A percentile compares a stretch with the other conserved stretches of the same genome.
Conservation (phyloP, 345 rosid genomes). For the Hibiscus trionum region DNA sequence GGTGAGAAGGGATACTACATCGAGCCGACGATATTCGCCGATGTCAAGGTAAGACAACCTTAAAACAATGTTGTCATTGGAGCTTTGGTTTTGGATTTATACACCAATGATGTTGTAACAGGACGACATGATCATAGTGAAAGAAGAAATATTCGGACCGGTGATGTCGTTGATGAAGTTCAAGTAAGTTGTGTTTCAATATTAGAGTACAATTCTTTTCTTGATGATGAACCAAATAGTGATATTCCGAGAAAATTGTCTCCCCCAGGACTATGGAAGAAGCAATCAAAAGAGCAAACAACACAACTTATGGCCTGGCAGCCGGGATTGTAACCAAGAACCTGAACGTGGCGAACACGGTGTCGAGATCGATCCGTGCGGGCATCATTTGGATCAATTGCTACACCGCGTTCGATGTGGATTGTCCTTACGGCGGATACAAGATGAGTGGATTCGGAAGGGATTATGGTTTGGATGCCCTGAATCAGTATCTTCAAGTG, state of each 20-base stretch:
- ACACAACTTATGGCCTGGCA: slow-evolving; percentile 61
- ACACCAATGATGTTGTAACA: slow-evolving; percentile 13
- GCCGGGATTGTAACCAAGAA: slow-evolving; percentile 64
- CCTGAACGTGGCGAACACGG: slow-evolving; percentile 55
- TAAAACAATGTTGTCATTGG: neutral
- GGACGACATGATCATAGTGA: slow-evolving; percentile 61
- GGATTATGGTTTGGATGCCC: slow-evolving; percentile 54
- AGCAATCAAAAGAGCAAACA: slow-evolving; percentile 53
- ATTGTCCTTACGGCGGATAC: slow-evolving; percentile 65
- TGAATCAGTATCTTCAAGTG: slow-evolving; percentile 47
- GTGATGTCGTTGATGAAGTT: slow-evolving; percentile 69
- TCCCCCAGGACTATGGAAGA: slow-evolving; percentile 56
- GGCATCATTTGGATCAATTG: slow-evolving; percentile 56
- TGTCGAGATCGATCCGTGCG: slow-evolving; percentile 51
- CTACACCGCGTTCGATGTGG: slow-evolving; percentile 50
- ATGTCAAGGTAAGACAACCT: slow-evolving; percentile 43
- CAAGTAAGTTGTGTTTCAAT: slow-evolving; percentile 36
- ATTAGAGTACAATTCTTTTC: too few species aligned
- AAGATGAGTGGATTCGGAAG: slow-evolving; percentile 67
- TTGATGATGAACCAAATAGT: too few species aligned
- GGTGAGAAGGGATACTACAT: slow-evolving; percentile 55
- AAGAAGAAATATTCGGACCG: slow-evolving; percentile 81
- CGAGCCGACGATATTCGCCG: slow-evolving; percentile 56
- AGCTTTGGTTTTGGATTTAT: neutral
- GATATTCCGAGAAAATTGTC: neutral